phyloP scores from a whole-genome alignment of 1,284 basidiomycete genomes.

The Cystobasidium slooffiae region DNA sequence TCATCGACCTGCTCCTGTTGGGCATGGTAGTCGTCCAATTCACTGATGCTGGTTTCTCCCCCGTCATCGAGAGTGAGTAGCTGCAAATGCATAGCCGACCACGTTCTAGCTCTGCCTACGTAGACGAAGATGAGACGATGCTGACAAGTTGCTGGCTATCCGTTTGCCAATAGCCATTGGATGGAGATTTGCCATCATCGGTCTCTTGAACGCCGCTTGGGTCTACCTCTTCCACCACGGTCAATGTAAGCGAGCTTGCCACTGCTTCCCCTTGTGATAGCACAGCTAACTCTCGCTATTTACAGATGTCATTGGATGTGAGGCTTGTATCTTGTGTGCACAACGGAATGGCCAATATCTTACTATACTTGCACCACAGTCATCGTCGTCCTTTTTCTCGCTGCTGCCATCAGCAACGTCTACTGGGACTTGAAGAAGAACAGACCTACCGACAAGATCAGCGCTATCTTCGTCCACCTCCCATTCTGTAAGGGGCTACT shows the following conservation, averaged over 20 bases:
- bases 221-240: constrained; percentile 44
- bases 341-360: not conserved
- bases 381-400: constrained; percentile 57
- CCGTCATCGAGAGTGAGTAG: constrained; percentile 8
- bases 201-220: constrained; percentile 54
- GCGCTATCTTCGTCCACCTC: constrained; percentile 56
- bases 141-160: constrained; percentile 49
- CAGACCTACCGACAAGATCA: constrained; percentile 51
- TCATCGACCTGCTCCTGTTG: constrained; percentile 57
- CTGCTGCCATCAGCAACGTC: constrained; percentile 56
- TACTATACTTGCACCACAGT: constrained; percentile 52
- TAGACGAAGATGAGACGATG: constrained; percentile 12
- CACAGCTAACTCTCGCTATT: not conserved
- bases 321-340: not conserved
- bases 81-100: not conserved
- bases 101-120: not conserved
- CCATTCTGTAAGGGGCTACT: constrained; percentile 55
- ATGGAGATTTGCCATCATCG: constrained; percentile 58
- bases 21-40: constrained; percentile 56
- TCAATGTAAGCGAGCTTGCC: constrained; percentile 25
- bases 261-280: constrained; percentile 39
- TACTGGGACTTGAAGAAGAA: constrained; percentile 57
- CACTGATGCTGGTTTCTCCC: constrained; percentile 39
- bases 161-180: constrained; percentile 55
- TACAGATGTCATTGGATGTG: constrained; percentile 25